phyloP scores from a whole-genome alignment of 768 basidiomycete species.

The Rhizopogon vinicolor region DNA sequence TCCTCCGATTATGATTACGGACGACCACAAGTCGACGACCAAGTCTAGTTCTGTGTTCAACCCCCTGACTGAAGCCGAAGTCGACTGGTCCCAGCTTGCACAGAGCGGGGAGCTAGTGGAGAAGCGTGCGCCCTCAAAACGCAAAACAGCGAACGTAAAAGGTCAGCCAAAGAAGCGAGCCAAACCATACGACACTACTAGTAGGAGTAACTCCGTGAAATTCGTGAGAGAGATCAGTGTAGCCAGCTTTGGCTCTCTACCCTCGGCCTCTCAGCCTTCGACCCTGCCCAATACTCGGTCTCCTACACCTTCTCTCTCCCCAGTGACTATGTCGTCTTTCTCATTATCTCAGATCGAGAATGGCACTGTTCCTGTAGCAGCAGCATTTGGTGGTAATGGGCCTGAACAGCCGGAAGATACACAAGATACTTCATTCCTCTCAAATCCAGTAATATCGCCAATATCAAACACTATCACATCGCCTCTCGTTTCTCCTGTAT shows the following conservation, averaged over 20 bases:
- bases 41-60: conserved; percentile 23
- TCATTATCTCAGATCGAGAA: conserved; percentile 1
- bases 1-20: conserved; percentile 96
- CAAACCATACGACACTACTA: conserved; percentile 61
- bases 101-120: conserved; percentile 21
- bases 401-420: conserved; percentile 1
- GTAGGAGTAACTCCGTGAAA: conserved; percentile 32
- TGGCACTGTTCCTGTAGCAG: not conserved
- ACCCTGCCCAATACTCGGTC: conserved; percentile 28
- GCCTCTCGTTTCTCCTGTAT: conserved; percentile 4
- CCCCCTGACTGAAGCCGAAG: conserved; percentile 34
- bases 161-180: conserved; percentile 51
- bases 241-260: conserved; percentile 44
- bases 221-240: conserved; percentile 54
- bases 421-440: conserved; percentile 6
- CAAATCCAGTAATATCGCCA: conserved; percentile 14
- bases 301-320: conserved; percentile 23
- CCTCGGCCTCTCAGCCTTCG: conserved; percentile 29
- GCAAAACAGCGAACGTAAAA: conserved; percentile 40
- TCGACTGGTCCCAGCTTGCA: conserved; percentile 47
- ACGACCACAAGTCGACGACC: conserved; percentile 89
- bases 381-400: not conserved
- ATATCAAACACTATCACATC: conserved; percentile 13
- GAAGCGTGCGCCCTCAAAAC: conserved; percentile 40
- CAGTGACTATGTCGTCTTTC: conserved; percentile 14